Conservation (phyloP, 441 rosid genomes). For the Populus hybrid region DNA sequence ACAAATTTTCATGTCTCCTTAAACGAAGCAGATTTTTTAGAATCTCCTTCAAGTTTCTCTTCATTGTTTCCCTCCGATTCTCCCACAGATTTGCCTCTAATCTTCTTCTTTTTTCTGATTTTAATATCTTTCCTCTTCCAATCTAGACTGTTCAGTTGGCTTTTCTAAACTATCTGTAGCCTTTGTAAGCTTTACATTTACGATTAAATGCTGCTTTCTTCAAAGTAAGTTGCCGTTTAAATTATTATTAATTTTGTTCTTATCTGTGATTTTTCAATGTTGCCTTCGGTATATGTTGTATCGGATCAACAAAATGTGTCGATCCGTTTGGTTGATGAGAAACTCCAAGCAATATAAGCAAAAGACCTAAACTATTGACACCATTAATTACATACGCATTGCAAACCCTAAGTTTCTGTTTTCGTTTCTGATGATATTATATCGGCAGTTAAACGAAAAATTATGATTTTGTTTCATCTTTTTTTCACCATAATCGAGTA, state of each 20-base stretch:
- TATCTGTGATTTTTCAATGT: neutral
- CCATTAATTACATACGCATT: neutral
- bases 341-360: conserved; percentile 10
- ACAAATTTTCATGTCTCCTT: neutral
- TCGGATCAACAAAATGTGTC: too few relatives aligned
- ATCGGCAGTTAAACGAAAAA: neutral
- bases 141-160: neutral
- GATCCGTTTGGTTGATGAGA: conserved; percentile 22
- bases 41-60: neutral
- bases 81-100: neutral
- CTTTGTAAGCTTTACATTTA: neutral
- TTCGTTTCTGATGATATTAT: neutral
- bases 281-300: too few relatives aligned
- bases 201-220: conserved; percentile 11
- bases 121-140: neutral
- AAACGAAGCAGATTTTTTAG: neutral
- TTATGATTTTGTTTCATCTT: neutral
- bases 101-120: neutral
- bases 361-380: neutral
- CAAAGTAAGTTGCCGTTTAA: conserved; percentile 1
- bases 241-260: neutral
- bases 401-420: neutral
- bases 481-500: neutral
- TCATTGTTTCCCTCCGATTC: neutral
- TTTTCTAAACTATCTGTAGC: too few relatives aligned